Evolutionary conservation across 139 green algal genomes (phyloP).

Genomic region (Picochlorum sp.): DNA sequence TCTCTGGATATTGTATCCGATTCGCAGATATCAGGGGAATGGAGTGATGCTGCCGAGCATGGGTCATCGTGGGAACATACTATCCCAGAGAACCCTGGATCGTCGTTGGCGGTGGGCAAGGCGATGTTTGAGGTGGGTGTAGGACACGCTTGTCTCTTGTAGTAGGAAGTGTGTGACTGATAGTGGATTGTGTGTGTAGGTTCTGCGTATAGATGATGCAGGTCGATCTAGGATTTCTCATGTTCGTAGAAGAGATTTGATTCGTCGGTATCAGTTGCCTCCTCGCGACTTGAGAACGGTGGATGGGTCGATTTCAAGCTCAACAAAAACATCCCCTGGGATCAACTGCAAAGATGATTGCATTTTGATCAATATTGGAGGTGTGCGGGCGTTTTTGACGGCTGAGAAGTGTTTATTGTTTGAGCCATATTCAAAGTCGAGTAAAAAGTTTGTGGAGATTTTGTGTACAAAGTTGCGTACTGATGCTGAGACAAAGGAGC

Average conservation of each 20-base stretch:
- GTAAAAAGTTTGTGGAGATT: constrained; percentile 67
- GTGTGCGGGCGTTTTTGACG: constrained; percentile 56
- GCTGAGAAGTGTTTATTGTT: constrained; percentile 80
- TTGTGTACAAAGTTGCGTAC: constrained; percentile 40
- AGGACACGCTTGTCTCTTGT: not conserved
- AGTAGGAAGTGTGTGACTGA: not conserved
- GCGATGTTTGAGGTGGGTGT: constrained; percentile 4
- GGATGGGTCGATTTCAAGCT: constrained; percentile 62
- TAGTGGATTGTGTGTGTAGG: constrained; percentile 2
- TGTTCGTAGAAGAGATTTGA: constrained; percentile 71
- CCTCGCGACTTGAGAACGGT: constrained; percentile 86
- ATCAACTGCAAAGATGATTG: constrained; percentile 81
- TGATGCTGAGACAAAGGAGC: constrained; percentile 14
- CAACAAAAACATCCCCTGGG: constrained; percentile 64
- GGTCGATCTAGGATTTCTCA: constrained; percentile 57
- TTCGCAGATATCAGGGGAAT: constrained; percentile 7
- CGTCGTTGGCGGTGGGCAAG: constrained; percentile 5
- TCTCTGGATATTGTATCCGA: constrained; percentile 24
- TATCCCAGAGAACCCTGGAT: not conserved
- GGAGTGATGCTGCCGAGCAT: constrained; percentile 17
- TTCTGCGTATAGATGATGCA: constrained; percentile 49
- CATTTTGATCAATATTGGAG: constrained; percentile 79
- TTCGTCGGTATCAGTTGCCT: constrained; percentile 69
- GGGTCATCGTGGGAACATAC: constrained; percentile 10
- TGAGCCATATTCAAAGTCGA: constrained; percentile 55